Base-by-base conservation (phyloP, 306 rosid species). In the Coriaria nepalensis region DNA sequence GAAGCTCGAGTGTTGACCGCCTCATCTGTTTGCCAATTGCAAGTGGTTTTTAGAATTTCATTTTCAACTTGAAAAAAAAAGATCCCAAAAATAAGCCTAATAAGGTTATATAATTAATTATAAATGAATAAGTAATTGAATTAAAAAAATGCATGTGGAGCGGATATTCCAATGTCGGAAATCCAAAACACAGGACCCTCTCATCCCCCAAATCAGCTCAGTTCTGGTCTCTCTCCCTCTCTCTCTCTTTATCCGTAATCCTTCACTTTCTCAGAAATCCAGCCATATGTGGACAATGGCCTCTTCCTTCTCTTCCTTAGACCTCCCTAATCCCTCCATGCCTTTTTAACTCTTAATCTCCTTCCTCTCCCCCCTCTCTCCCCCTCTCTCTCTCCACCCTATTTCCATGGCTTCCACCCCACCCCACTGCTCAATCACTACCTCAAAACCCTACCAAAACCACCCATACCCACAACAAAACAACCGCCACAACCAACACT, bases 401-500 rank as follows among this genome's bases (percentile, higher is more conserved):
- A 4, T 2, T 7, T 8, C 35, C 48, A 80, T 80, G 88, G 88
- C 88, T 50, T 80, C 88, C 7, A 80, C 68, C 9, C 96, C 71
- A 8, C 88, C 88, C 0, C 76, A 76, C 57, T 78, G 83, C 42
- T 76, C 94, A 29, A 57, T 63, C 68, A 50, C 80, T 8, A 40
- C 72, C 4, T 43, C 82, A 12, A 70, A 72, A 67, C 78, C 77
- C 0, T 74, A 57, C 64, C 78, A 66, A 7, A 62, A 42, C 46
- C 76, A 75, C 39, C 78, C 61, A 6, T 63, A 47, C 60, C 73
- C 69, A 7, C 78, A 64, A 44, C 56, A 73, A 52, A 66, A 77
- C 39, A 52, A 65, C 56, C 78, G 61, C 33, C 45, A 67, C 46
- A 67, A 69, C 5, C 56, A 62, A 53, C 53, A 46, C 48, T 75